A percentile compares a stretch with the other conserved stretches of the same genome.
These are phyloP conservation scores for Benincasa hispida DNA, from an alignment of 306 rosid species.

Conservation along the genomic window DNA sequence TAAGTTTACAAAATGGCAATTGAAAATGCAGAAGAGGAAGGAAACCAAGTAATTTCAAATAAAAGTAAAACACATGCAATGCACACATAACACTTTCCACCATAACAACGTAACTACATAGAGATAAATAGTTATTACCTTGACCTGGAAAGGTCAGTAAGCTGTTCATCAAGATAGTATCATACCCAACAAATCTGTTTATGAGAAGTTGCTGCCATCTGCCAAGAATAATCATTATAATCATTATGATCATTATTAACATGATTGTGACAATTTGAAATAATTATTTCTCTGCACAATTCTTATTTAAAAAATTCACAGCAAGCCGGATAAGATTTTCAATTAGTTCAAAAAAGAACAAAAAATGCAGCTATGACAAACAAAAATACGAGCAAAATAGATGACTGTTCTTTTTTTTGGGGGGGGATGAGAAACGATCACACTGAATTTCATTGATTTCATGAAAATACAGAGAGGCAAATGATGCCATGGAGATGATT, in stretches of 20 bases:
- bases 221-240: slow-evolving; percentile 20
- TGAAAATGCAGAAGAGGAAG: neutral
- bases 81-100: neutral
- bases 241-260: neutral
- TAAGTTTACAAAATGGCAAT: neutral
- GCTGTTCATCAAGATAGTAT: slow-evolving; percentile 95
- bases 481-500: too few species aligned
- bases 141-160: slow-evolving; percentile 85
- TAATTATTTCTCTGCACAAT: neutral
- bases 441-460: too few species aligned
- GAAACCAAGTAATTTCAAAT: neutral
- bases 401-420: too few species aligned
- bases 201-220: slow-evolving; percentile 99
- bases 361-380: neutral
- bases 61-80: neutral
- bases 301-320: neutral
- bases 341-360: neutral
- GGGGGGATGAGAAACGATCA: too few species aligned
- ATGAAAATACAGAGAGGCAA: too few species aligned
- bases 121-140: slow-evolving; percentile 35
- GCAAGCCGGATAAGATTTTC: neutral
- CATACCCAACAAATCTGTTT: slow-evolving; percentile 95
- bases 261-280: neutral
- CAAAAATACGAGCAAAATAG: neutral
- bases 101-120: neutral